Evolutionary conservation across 177 flowering plant genomes (phyloP).

Genomic region (Tripterygium wilfordii): DNA sequence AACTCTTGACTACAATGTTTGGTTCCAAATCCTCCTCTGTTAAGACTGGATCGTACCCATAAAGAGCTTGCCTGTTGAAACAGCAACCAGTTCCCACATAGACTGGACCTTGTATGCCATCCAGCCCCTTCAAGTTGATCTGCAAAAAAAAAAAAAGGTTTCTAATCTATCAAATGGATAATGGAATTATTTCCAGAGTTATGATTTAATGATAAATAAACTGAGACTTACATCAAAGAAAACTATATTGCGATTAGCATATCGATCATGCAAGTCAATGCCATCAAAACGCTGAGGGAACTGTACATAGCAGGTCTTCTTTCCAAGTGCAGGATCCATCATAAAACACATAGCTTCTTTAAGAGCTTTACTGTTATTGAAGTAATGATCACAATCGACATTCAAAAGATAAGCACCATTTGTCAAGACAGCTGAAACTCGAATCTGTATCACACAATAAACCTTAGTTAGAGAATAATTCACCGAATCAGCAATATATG

Average conservation of each 20-base stretch:
- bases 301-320: slow-evolving; percentile 92
- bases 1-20: slow-evolving; percentile 74
- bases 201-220: background rate
- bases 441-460: slow-evolving; percentile 59
- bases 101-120: slow-evolving; percentile 98
- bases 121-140: slow-evolving; percentile 97
- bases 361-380: slow-evolving; percentile 96
- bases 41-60: slow-evolving; percentile 95
- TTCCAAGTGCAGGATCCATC: slow-evolving; percentile 93
- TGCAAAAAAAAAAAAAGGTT: slow-evolving; percentile 20
- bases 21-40: slow-evolving; percentile 91
- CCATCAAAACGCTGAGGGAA: slow-evolving; percentile 99
- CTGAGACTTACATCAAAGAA: slow-evolving; percentile 78
- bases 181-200: no score
- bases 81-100: slow-evolving; percentile 99
- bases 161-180: no score
- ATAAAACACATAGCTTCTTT: slow-evolving; percentile 99
- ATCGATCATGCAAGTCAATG: slow-evolving; percentile 96
- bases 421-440: slow-evolving; percentile 96
- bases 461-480: no score
- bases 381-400: slow-evolving; percentile 99
- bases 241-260: slow-evolving; percentile 95
- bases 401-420: slow-evolving; percentile 96
- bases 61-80: slow-evolving; percentile 94
- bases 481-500: no score